Conservation (phyloP, 495 filamentous ascomycete genomes). For the Chlorociboria aeruginascens region DNA sequence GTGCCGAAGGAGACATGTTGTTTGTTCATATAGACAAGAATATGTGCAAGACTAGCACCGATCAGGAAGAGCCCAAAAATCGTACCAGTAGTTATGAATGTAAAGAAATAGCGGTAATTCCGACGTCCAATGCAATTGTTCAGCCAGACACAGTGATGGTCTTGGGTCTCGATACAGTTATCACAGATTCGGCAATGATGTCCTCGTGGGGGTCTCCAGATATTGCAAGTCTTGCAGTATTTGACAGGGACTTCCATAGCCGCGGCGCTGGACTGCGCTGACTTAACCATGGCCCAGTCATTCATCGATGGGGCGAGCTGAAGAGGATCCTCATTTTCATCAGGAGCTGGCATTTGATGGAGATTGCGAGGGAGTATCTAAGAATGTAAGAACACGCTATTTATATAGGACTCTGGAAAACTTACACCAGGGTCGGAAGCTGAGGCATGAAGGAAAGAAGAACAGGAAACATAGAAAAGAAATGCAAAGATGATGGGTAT, state of each 20-base stretch:
- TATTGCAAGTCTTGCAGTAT: slow-evolving; percentile 91
- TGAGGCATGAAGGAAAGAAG: slow-evolving; percentile 88
- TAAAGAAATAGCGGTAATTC: slow-evolving; percentile 96
- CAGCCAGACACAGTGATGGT: slow-evolving; percentile 98
- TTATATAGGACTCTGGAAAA: slow-evolving; percentile 9
- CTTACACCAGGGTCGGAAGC: slow-evolving; percentile 84
- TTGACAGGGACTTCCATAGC: slow-evolving; percentile 97
- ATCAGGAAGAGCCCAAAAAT: slow-evolving; percentile 67
- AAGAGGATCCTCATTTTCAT: slow-evolving; percentile 63
- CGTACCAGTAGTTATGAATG: slow-evolving; percentile 66
- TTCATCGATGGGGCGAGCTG: slow-evolving; percentile 72
- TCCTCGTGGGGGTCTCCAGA: slow-evolving; percentile 90
- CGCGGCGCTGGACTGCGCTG: slow-evolving; percentile 50
- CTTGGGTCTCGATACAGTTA: slow-evolving; percentile 93
- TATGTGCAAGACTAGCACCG: slow-evolving; percentile 64
- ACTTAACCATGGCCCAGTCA: slow-evolving; percentile 82
- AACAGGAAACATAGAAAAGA: slow-evolving; percentile 76
- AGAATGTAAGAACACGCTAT: slow-evolving; percentile 10
- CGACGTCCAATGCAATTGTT: slow-evolving; percentile 96
- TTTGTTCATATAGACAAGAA: slow-evolving; percentile 54
- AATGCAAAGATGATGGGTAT: slow-evolving; percentile 89
- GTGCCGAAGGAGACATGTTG: slow-evolving; percentile 50
- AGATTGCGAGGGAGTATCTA: slow-evolving; percentile 81
- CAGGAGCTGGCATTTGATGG: slow-evolving; percentile 38
- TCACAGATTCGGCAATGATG: slow-evolving; percentile 96